Evolutionary conservation across 306 rosid species (phyloP).

Genomic region (Cajanus cajan): DNA sequence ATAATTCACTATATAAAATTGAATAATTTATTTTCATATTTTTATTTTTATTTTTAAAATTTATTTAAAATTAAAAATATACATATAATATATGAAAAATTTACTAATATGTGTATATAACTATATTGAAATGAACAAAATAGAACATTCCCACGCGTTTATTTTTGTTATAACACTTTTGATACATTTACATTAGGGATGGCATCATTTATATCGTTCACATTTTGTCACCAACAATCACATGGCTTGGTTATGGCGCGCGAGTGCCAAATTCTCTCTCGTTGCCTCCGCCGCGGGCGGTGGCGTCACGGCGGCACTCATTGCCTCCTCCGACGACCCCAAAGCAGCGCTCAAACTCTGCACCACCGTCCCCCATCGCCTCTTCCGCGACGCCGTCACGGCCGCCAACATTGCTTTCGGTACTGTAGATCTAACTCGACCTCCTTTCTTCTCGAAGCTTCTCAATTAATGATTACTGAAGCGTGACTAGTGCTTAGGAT

Average conservation of each 20-base stretch:
- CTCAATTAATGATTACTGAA: background rate
- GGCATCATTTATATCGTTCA: background rate
- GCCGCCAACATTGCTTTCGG: constrained; percentile 83
- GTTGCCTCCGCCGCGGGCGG: constrained; percentile 56
- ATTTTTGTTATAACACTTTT: background rate
- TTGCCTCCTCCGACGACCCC: constrained; percentile 84
- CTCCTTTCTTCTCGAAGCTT: background rate
- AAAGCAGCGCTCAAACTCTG: constrained; percentile 64
- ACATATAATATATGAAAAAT: background rate
- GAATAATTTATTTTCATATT: background rate
- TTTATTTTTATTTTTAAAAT: no score
- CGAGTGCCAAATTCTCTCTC: constrained; percentile 52
- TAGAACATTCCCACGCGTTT: background rate
- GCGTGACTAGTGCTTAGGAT: constrained; percentile 19
- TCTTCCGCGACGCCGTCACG: constrained; percentile 62
- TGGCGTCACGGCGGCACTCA: constrained; percentile 62
- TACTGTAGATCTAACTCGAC: constrained; percentile 39
- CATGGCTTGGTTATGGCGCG: constrained; percentile 88
- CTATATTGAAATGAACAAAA: background rate
- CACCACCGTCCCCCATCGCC: constrained; percentile 75
- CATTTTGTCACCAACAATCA: constrained; percentile 6
- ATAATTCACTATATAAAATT: background rate
- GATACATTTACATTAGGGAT: background rate
- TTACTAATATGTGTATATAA: background rate
- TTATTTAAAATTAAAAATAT: no score